A percentile compares a stretch with the other conserved stretches of the same genome.
Conservation (phyloP, 441 rosid genomes). For the Adansonia grandidieri region DNA sequence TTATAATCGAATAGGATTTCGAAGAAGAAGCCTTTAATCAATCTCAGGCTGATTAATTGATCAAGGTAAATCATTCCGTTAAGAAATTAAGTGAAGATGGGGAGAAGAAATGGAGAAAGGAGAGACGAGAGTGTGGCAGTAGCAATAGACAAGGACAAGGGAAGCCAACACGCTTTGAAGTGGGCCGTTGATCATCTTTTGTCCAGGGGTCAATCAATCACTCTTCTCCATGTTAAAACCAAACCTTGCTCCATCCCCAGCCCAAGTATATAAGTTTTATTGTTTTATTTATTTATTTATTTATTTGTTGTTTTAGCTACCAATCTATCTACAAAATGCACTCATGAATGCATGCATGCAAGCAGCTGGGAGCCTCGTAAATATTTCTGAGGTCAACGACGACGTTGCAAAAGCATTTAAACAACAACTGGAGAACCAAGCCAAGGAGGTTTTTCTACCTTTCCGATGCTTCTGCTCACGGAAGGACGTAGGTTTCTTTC, state of each 20-base stretch:
- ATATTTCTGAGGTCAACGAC: conserved; percentile 30
- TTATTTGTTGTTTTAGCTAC: neutral
- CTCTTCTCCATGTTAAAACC: conserved; percentile 67
- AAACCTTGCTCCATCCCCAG: conserved; percentile 39
- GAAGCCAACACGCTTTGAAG: conserved; percentile 79
- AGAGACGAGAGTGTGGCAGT: conserved; percentile 52
- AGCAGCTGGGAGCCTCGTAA: conserved; percentile 38
- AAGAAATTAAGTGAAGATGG: conserved; percentile 23
- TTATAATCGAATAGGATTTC: too few relatives aligned
- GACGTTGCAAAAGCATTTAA: conserved; percentile 35
- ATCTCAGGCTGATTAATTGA: too few relatives aligned
- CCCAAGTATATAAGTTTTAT: conserved; percentile 30
- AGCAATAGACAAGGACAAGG: conserved; percentile 80
- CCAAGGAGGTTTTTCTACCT: conserved; percentile 72
- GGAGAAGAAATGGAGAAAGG: conserved; percentile 33
- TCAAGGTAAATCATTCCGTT: too few relatives aligned
- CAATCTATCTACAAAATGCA: too few relatives aligned
- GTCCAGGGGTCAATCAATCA: conserved; percentile 54
- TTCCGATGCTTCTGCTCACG: conserved; percentile 83
- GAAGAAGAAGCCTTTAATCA: too few relatives aligned
- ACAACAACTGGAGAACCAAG: conserved; percentile 38
- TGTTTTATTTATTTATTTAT: neutral
- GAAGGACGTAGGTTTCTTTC: conserved; percentile 57
- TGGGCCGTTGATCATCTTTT: conserved; percentile 79
- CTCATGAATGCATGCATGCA: neutral